A percentile compares a stretch with the other conserved stretches of the same genome.
Conservation (phyloP, 2,329 filamentous ascomycete species). For the Hymenoscyphus linearis region DNA sequence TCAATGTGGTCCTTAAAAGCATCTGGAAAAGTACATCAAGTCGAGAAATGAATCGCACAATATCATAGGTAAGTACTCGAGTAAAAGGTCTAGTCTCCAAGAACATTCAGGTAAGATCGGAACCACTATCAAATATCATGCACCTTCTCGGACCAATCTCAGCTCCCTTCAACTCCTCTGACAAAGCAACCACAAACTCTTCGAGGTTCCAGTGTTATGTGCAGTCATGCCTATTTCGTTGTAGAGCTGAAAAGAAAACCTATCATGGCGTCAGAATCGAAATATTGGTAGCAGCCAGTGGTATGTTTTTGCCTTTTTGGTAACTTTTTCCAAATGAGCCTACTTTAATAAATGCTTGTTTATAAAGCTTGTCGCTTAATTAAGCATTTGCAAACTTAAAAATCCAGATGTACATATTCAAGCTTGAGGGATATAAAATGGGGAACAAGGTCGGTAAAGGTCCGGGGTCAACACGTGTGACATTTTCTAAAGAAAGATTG, state of each 20-base stretch:
- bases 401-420: neutral
- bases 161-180: constrained; percentile 6
- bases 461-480: neutral
- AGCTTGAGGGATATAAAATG: too few relatives aligned
- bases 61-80: too few relatives aligned
- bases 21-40: too few relatives aligned
- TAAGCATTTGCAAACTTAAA: too few relatives aligned
- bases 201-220: neutral
- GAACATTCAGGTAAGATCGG: neutral
- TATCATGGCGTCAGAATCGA: constrained; percentile 14
- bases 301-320: too few relatives aligned
- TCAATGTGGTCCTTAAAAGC: too few relatives aligned
- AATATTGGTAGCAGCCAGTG: constrained; percentile 8
- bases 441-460: too few relatives aligned
- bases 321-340: too few relatives aligned
- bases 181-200: constrained; percentile 2
- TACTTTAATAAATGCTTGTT: too few relatives aligned
- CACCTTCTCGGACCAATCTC: constrained; percentile 11
- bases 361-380: too few relatives aligned
- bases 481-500: neutral
- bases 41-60: too few relatives aligned
- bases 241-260: constrained; percentile 11
- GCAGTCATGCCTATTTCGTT: constrained; percentile 4
- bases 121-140: constrained; percentile 5
- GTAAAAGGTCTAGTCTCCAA: neutral